Conservation (phyloP, 441 rosid species). For the Melastoma candidum region DNA sequence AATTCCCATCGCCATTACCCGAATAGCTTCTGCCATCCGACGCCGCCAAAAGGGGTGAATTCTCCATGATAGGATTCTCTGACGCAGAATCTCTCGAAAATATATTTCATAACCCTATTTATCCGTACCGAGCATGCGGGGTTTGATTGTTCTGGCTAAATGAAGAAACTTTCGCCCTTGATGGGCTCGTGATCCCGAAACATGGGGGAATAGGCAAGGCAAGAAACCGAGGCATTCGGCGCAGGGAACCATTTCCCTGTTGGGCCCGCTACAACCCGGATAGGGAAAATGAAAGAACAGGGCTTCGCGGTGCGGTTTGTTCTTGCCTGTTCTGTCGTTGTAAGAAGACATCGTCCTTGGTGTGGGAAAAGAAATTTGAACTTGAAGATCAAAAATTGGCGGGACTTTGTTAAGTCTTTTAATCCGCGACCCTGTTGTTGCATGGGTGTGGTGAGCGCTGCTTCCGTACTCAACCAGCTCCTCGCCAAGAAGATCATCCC, state of each 20-base stretch:
- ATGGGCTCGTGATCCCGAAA: conserved; percentile 21
- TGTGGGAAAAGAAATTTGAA: too few species aligned
- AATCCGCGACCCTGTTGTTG: too few species aligned
- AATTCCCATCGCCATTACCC: conserved; percentile 43
- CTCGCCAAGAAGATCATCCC: too few species aligned
- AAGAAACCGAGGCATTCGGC: conserved; percentile 14
- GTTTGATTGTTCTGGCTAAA: conserved; percentile 7
- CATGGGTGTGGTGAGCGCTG: too few species aligned
- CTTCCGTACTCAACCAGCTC: too few species aligned
- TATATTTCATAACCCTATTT: conserved; percentile 20
- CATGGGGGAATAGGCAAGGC: conserved; percentile 26
- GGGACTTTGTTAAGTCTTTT: too few species aligned
- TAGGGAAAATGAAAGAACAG: too few species aligned
- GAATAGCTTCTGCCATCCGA: conserved; percentile 52
- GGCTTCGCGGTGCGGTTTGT: too few species aligned
- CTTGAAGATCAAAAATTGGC: too few species aligned
- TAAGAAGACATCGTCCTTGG: too few species aligned
- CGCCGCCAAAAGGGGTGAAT: conserved; percentile 29
- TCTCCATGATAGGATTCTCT: conserved; percentile 18
- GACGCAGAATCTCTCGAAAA: conserved; percentile 10
- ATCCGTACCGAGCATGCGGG: conserved; percentile 20
- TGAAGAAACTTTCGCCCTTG: conserved; percentile 19
- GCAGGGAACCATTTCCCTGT: conserved; percentile 9
- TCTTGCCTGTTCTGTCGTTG: too few species aligned
- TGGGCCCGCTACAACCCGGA: too few species aligned